phyloP scores from a whole-genome alignment of 805 yeast species.

The Saccharomyces cerevisiae region DNA sequence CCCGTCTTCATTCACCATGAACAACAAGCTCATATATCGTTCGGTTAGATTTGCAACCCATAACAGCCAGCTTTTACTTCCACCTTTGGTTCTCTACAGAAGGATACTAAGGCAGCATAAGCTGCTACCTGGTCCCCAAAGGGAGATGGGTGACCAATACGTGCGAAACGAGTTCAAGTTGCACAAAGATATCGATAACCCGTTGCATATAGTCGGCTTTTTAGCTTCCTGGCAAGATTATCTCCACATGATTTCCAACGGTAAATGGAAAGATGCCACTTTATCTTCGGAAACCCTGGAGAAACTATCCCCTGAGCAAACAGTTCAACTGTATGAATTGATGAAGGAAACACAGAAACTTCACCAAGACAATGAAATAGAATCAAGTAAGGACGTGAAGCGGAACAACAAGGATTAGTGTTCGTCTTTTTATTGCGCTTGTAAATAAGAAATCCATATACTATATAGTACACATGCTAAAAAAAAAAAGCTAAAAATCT shows the following conservation, averaged over 20 bases:
- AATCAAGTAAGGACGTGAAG: not conserved
- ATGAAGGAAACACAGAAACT: constrained; percentile 59
- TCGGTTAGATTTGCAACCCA: not conserved
- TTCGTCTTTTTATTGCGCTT: not conserved
- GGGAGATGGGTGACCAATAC: constrained; percentile 81
- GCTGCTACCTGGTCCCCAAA: constrained; percentile 54
- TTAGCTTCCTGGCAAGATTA: constrained; percentile 92
- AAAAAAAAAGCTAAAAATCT: not conserved
- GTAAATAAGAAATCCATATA: not conserved
- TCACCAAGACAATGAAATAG: constrained; percentile 4
- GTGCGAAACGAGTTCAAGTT: constrained; percentile 84
- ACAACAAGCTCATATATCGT: not conserved
- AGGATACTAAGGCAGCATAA: constrained; percentile 77
- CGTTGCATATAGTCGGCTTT: constrained; percentile 89
- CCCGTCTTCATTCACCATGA: not conserved
- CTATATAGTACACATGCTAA: not conserved
- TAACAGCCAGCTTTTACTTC: constrained; percentile 47
- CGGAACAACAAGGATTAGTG: not conserved
- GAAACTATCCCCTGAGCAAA: constrained; percentile 85
- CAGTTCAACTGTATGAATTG: constrained; percentile 70
- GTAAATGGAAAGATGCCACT: constrained; percentile 54
- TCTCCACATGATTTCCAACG: constrained; percentile 48
- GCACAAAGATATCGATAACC: constrained; percentile 75
- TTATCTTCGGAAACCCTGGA: constrained; percentile 59
- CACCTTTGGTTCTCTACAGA: constrained; percentile 74